phyloP scores from a whole-genome alignment of 768 basidiomycete species.

The Kwoniella pini region DNA sequence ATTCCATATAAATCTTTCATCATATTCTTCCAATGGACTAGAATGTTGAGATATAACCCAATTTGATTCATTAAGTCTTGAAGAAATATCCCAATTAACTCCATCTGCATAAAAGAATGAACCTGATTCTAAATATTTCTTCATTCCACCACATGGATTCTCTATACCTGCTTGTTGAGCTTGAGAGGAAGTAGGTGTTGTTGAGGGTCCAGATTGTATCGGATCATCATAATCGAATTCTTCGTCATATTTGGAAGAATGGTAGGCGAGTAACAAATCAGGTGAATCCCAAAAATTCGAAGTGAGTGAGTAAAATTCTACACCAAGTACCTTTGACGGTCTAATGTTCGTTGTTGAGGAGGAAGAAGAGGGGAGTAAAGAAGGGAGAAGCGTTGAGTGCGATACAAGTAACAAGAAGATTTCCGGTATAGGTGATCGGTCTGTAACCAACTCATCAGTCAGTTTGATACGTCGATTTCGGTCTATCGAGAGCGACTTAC shows the following conservation, averaged over 20 bases:
- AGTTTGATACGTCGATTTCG: not conserved
- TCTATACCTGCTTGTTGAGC: constrained; percentile 60
- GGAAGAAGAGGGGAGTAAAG: constrained; percentile 60
- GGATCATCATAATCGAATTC: constrained; percentile 32
- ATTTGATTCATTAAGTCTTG: constrained; percentile 69
- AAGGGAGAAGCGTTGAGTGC: constrained; percentile 68
- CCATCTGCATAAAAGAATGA: constrained; percentile 89
- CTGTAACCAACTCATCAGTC: constrained; percentile 5
- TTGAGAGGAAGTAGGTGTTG: constrained; percentile 55
- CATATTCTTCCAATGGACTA: constrained; percentile 42
- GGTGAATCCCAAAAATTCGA: constrained; percentile 80
- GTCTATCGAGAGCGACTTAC: too few relatives aligned
- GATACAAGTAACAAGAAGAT: constrained; percentile 82
- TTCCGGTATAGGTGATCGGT: constrained; percentile 47
- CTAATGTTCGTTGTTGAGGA: constrained; percentile 60
- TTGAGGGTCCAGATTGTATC: constrained; percentile 13
- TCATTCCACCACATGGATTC: constrained; percentile 85
- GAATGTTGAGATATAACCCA: constrained; percentile 60
- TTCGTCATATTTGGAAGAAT: constrained; percentile 7
- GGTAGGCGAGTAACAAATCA: constrained; percentile 21
- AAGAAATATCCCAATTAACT: constrained; percentile 85
- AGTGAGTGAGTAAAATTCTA: constrained; percentile 83
- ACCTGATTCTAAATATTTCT: constrained; percentile 86
- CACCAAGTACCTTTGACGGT: constrained; percentile 71
- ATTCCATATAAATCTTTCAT: constrained; percentile 76